Evolutionary conservation across 1,139 yeast genomes (phyloP), one percentile per base, ranked within the genome.

Genomic region (Trichomonascaceae sp.): DNA sequence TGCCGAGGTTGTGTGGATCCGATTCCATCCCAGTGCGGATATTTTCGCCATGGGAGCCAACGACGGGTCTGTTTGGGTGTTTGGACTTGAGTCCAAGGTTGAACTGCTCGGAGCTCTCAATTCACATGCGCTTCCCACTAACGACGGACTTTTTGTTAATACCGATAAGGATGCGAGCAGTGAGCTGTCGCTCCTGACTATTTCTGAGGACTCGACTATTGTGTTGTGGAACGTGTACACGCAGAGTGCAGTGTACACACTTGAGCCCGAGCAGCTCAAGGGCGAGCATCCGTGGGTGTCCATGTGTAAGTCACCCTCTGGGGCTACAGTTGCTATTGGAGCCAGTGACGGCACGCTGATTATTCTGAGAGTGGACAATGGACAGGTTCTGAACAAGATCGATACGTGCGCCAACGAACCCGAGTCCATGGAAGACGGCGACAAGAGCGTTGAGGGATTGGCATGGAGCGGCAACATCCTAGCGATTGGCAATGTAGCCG

Each of bases 41-140:
- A 41, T 59, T 20, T 82, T 89, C 62, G 96, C 97, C n/a, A 82
- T 84, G 51, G 97, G 98, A 40, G 89, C 87, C 27, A 65, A 66
- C 8, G 96, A 87, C 55, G 97, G 98, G 2, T 77, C 94, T 0
- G 93, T 87, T 11, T 89, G 96, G 94, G 85, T 80, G 22, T 89
- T 84, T 54, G 80, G 78, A 48, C 68, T 85, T 31, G 77, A 73
- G 43, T 71, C 71, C 28, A 51, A 56, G 13, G 57, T 67, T 32
- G 69, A 69, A 36, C 82, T 77, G 53, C 60, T 84, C 30, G 76
- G 85, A 71, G 74, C 85, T 30, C 89, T 93, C 17, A 78, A 74
- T 52, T 72, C 76, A 23, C 96, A 82, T 59, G 75, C 80, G 41
- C 62, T 70, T 44, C 92, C 84, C 44, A 77, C 89, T 52, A 54